Evolutionary conservation across 257 asterid species (phyloP).

Genomic region (Solanum corneliomulleri): DNA sequence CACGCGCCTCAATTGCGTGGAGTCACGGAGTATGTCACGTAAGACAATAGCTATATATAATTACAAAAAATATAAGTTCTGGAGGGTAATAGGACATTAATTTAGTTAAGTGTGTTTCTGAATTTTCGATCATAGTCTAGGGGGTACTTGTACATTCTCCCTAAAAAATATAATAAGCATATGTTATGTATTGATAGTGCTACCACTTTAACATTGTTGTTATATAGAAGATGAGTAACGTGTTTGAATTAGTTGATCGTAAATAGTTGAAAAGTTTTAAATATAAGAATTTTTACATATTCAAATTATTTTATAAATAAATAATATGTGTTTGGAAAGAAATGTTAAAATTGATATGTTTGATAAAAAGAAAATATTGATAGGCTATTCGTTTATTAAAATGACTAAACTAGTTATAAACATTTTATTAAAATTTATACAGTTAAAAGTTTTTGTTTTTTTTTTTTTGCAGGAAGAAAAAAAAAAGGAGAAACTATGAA

Average conservation of each 20-base stretch:
- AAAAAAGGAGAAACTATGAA: not conserved
- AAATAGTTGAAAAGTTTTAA: not conserved
- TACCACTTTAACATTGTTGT: not conserved
- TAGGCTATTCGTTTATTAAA: not conserved
- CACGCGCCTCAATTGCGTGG: no score
- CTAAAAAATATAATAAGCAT: not conserved
- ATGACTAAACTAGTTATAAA: not conserved
- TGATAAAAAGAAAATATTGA: not conserved
- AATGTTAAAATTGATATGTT: not conserved
- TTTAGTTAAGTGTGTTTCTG: no score
- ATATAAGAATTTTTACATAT: not conserved
- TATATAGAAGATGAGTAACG: not conserved
- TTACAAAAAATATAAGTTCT: no score
- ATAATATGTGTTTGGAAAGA: not conserved
- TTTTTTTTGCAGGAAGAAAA: not conserved
- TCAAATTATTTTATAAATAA: not conserved
- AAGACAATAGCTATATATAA: no score
- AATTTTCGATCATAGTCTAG: no score
- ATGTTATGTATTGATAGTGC: not conserved
- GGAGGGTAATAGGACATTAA: rapidly evolving
- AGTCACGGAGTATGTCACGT: no score
- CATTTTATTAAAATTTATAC: not conserved
- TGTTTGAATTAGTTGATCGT: not conserved
- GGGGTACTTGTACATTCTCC: no score
- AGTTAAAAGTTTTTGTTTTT: not conserved